A percentile compares a stretch with the other conserved stretches of the same genome.
phyloP scores from a whole-genome alignment of 2,329 filamentous ascomycete species.

The Ceratocystis destructans region DNA sequence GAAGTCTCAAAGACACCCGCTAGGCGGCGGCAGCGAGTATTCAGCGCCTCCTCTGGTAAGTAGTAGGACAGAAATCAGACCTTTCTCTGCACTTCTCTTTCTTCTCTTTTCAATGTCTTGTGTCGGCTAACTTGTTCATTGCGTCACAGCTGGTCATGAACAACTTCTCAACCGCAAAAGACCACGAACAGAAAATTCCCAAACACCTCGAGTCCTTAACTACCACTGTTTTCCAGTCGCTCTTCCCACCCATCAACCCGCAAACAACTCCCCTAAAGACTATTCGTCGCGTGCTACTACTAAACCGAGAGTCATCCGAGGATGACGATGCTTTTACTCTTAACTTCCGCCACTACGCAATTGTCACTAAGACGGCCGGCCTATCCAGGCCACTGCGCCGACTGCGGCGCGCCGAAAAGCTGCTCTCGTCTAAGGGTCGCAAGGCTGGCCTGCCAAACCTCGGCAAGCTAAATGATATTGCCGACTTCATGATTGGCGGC shows the following conservation, averaged over 20 bases:
- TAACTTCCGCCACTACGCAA: slow-evolving; percentile 86
- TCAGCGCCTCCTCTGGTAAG: slow-evolving; percentile 65
- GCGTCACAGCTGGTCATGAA: slow-evolving; percentile 75
- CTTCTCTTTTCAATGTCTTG: neutral
- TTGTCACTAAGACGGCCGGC: slow-evolving; percentile 75
- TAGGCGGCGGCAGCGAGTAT: slow-evolving; percentile 72
- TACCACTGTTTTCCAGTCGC: slow-evolving; percentile 87
- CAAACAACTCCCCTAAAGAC: slow-evolving; percentile 77
- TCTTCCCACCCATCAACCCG: slow-evolving; percentile 92
- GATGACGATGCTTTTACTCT: slow-evolving; percentile 61
- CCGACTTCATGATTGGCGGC: slow-evolving; percentile 83
- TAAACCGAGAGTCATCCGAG: slow-evolving; percentile 61
- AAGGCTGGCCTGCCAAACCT: slow-evolving; percentile 65
- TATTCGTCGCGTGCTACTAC: slow-evolving; percentile 79
- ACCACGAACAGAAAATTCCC: slow-evolving; percentile 57
- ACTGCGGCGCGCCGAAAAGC: slow-evolving; percentile 72
- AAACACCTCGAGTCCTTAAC: slow-evolving; percentile 87
- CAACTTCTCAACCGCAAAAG: slow-evolving; percentile 60
- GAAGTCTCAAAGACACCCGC: slow-evolving; percentile 68
- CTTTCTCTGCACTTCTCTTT: neutral
- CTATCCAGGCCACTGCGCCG: slow-evolving; percentile 72
- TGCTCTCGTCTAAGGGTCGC: slow-evolving; percentile 46
- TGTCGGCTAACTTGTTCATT: neutral
- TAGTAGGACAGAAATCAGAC: neutral
- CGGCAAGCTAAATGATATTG: slow-evolving; percentile 79